Evolutionary conservation across 352 stramenopile species (phyloP).

Genomic region (Phytopythium delawarense): DNA sequence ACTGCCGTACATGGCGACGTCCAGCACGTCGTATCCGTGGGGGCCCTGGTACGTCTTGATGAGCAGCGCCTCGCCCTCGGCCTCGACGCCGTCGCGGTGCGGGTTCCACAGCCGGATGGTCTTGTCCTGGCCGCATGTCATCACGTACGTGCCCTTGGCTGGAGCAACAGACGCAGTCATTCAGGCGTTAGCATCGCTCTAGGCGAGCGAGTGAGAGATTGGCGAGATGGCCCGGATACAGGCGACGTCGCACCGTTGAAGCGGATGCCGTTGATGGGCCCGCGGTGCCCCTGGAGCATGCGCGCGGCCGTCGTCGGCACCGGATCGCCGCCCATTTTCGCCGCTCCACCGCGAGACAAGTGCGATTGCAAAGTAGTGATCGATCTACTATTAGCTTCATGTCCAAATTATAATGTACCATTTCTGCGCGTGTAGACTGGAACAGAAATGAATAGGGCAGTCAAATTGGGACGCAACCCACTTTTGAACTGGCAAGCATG

Average conservation of each 20-base stretch:
- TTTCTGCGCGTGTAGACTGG: neutral
- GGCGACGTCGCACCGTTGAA: constrained; percentile 61
- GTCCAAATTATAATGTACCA: neutral
- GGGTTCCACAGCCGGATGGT: constrained; percentile 87
- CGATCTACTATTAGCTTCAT: neutral
- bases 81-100: constrained; percentile 63
- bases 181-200: neutral
- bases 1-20: constrained; percentile 77
- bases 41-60: constrained; percentile 84
- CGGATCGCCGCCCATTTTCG: constrained; percentile 8
- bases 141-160: constrained; percentile 88
- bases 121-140: constrained; percentile 87
- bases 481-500: neutral
- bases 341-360: neutral
- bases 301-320: constrained; percentile 37
- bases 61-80: constrained; percentile 56
- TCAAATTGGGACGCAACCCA: neutral
- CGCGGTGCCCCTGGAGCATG: constrained; percentile 61
- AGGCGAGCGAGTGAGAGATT: neutral
- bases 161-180: neutral
- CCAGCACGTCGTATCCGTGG: constrained; percentile 87
- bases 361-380: neutral
- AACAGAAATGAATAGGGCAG: neutral
- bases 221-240: neutral
- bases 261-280: constrained; percentile 69